Evolutionary conservation across 371 early-diverging fungal genomes (phyloP).

Genomic region (Aphelidium insulamus): DNA sequence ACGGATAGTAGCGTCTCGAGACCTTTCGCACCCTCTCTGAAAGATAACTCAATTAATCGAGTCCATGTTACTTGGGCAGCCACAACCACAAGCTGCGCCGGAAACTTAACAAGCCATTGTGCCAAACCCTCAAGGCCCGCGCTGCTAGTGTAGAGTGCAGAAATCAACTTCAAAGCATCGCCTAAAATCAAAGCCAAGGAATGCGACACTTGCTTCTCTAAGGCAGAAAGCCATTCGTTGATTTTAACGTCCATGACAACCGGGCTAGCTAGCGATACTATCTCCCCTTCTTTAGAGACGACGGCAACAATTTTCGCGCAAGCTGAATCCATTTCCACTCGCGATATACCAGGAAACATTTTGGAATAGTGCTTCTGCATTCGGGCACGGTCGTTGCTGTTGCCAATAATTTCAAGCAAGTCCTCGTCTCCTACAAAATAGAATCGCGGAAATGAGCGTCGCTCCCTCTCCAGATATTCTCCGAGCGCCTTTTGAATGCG

Average conservation of each 20-base stretch:
- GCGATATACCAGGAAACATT: constrained; percentile 95
- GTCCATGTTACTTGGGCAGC: constrained; percentile 85
- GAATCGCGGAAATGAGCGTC: constrained; percentile 92
- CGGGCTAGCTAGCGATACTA: constrained; percentile 49
- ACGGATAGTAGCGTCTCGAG: too few relatives aligned
- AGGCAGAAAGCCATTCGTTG: constrained; percentile 86
- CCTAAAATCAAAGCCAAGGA: constrained; percentile 54
- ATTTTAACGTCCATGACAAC: constrained; percentile 70
- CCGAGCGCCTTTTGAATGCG: constrained; percentile 96
- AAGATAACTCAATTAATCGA: constrained; percentile 38
- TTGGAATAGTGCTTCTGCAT: constrained; percentile 96
- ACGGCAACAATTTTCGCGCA: constrained; percentile 49
- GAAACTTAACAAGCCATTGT: constrained; percentile 70
- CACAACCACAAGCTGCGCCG: constrained; percentile 81
- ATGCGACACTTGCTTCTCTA: constrained; percentile 78
- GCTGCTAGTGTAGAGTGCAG: not conserved
- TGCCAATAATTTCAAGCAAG: constrained; percentile 94
- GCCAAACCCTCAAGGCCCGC: constrained; percentile 25
- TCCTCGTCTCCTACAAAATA: constrained; percentile 99
- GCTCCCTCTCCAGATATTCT: constrained; percentile 90
- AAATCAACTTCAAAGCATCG: constrained; percentile 26
- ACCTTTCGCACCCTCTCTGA: too few relatives aligned
- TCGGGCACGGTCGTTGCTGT: constrained; percentile 78
- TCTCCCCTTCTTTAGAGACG: constrained; percentile 81
- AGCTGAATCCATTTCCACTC: constrained; percentile 56